Evolutionary conservation across 768 basidiomycete genomes (phyloP).

Genomic region (Russula sp.): DNA sequence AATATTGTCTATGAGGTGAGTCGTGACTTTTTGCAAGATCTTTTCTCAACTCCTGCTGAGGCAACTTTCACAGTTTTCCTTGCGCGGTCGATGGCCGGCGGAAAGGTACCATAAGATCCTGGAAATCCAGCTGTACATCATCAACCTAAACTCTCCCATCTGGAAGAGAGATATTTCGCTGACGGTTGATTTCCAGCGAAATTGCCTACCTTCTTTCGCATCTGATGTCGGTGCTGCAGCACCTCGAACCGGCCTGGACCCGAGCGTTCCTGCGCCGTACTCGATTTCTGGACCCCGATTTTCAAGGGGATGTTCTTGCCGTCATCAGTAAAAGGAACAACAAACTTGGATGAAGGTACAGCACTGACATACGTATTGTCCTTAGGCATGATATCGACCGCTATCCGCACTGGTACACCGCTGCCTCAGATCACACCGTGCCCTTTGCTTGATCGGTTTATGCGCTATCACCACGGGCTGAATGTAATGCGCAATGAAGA

Average conservation of each 20-base stretch:
- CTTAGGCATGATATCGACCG: constrained; percentile 72
- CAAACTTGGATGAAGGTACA: neutral
- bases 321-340: constrained; percentile 54
- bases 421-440: constrained; percentile 85
- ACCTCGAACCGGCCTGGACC: constrained; percentile 72
- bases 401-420: constrained; percentile 64
- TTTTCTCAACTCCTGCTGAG: neutral
- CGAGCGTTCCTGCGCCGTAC: constrained; percentile 69
- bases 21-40: neutral
- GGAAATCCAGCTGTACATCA: constrained; percentile 63
- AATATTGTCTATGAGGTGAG: constrained; percentile 64
- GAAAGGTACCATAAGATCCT: constrained; percentile 63
- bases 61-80: constrained; percentile 48
- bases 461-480: constrained; percentile 46
- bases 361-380: neutral
- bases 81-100: constrained; percentile 75
- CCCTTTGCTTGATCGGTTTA: constrained; percentile 45
- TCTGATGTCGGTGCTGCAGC: constrained; percentile 61
- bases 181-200: constrained; percentile 39
- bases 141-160: neutral
- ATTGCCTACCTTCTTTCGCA: constrained; percentile 63
- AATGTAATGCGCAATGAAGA: constrained; percentile 63
- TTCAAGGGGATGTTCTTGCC: constrained; percentile 79
- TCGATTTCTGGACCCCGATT: constrained; percentile 67
- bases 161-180: neutral